These are phyloP conservation scores for Gynochthodes officinalis DNA, from an alignment of 257 asterid genomes.

Conservation along the genomic window DNA sequence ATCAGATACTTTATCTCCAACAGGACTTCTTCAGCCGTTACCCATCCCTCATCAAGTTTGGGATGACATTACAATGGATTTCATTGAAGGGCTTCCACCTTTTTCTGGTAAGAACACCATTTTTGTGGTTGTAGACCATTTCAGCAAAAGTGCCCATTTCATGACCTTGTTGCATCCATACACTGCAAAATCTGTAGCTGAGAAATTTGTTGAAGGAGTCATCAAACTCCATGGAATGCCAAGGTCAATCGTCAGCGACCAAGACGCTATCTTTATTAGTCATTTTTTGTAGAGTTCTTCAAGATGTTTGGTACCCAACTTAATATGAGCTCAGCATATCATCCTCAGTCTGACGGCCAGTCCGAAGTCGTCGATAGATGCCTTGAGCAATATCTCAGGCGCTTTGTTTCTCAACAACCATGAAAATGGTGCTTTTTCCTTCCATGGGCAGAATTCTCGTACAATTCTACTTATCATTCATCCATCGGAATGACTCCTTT, in stretches of 20 bases:
- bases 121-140: neutral
- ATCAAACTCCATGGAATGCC: constrained; percentile 1
- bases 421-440: too few relatives aligned
- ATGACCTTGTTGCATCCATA: neutral
- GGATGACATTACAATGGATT: constrained; percentile 3
- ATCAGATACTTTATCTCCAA: neutral
- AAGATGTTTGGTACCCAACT: too few relatives aligned
- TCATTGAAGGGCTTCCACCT: neutral
- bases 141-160: constrained; percentile 7
- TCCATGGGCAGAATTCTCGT: too few relatives aligned
- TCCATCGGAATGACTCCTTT: neutral
- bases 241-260: neutral
- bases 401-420: too few relatives aligned
- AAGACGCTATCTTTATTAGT: neutral
- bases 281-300: neutral
- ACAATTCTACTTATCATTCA: neutral
- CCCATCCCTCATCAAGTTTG: constrained; percentile 1
- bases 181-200: neutral
- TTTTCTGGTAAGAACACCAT: neutral
- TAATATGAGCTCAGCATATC: too few relatives aligned
- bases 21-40: constrained; percentile 3
- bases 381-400: too few relatives aligned
- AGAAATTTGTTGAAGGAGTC: neutral
- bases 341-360: too few relatives aligned
- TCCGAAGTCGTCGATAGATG: too few relatives aligned